Percentiles rank a stretch among this genome's conserved stretches.
phyloP scores from a whole-genome alignment of 1,284 basidiomycete species.

The Hemileia vastatrix region DNA sequence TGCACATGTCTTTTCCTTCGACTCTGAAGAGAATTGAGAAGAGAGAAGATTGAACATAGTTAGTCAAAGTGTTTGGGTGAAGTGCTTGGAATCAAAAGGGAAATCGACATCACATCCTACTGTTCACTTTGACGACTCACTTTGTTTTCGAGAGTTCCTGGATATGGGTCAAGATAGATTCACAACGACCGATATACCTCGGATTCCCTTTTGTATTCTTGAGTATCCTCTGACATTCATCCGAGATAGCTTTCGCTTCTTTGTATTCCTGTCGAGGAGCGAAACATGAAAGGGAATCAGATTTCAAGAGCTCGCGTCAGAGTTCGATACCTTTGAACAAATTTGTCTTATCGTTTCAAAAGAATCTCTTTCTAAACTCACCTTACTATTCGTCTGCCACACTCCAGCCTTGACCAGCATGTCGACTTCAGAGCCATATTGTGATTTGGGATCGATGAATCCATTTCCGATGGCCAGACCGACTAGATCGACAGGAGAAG shows the following conservation, averaged over 20 bases:
- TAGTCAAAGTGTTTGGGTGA: background rate
- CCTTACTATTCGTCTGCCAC: conserved; percentile 27
- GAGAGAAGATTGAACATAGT: background rate
- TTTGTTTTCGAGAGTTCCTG: too few species aligned
- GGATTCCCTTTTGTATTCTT: too few species aligned
- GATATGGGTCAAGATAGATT: too few species aligned
- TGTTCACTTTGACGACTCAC: background rate
- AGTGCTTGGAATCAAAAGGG: background rate
- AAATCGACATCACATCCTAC: background rate
- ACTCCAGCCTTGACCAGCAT: conserved; percentile 35
- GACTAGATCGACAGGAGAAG: conserved; percentile 52
- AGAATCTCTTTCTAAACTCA: background rate
- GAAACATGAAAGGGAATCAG: too few species aligned
- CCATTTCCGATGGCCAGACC: conserved; percentile 93
- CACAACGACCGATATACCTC: too few species aligned
- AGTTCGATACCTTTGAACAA: too few species aligned
- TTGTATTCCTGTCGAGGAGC: too few species aligned
- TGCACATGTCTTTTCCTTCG: conserved; percentile 63
- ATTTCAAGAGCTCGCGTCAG: too few species aligned
- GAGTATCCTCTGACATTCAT: too few species aligned
- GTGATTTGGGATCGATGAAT: conserved; percentile 81
- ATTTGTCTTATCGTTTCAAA: conserved; percentile 28
- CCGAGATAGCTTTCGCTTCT: too few species aligned
- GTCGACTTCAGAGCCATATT: conserved; percentile 48
- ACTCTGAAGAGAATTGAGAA: conserved; percentile 49